Evolutionary conservation across 176 grass and related monocot species (phyloP), one percentile per base, ranked within the genome.

Genomic region (Olyra latifolia): DNA sequence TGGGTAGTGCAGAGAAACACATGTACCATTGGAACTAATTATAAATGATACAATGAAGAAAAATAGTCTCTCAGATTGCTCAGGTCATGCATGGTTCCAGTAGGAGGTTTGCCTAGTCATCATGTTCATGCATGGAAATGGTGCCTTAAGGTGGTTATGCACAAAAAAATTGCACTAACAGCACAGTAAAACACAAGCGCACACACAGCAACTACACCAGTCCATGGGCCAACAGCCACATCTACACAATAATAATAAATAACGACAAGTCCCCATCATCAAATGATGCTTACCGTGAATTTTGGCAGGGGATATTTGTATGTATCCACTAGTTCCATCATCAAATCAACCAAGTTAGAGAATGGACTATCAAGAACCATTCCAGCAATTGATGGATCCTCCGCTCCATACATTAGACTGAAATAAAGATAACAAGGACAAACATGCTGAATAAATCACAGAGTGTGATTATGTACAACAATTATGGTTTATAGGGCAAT

Each of bases 361-460:
- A 99, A 99, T 72, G 96, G 92, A 65, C 96, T 99, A 87, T 99
- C 96, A 80, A 99, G 92, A 87, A 99, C 96, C 90, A 99, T 95
- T 85, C 96, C 96, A 28, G 96, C 96, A 93, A 99, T 99, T 54
- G 96, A 99, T 84, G 96, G 96, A 89, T 99, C 96, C 88, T 99
- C 96, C 23, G 90, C 92, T 89, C 92, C 96, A 77, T 99, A 99
- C 96, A 99, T 99, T 71, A 99, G 82, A 84, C 96, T 99, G 88
- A 83, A 84, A 43, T 65, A 64, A 73, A 52, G 3, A 30, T 64
- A 83, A 6, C 42, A 81, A 81, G 19, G 17, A 62, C 22, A 83
- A 29, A 80, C 28, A 38, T 58, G 42, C n/a, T 77, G 15, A 56
- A 78, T 73, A 45, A 74, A 47, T 68, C 75, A 73, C 17, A 63